These are phyloP conservation scores for Aeminium ludgeri DNA, from an alignment of 495 filamentous ascomycete species.

Conservation along the genomic window DNA sequence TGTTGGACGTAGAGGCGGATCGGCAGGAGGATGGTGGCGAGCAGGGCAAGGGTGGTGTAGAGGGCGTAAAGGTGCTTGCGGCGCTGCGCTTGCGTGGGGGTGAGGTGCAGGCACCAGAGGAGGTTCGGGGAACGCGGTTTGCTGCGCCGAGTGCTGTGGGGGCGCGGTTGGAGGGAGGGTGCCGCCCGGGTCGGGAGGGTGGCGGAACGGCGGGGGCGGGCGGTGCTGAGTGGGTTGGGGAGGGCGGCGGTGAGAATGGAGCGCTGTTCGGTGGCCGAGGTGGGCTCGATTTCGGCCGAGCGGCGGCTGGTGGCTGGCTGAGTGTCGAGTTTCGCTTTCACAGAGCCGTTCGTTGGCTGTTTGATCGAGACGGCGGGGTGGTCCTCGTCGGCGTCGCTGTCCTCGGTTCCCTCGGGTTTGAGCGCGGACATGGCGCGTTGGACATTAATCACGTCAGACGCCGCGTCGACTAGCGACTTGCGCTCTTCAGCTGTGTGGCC, in stretches of 20 bases:
- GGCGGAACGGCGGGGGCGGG: conserved; percentile 35
- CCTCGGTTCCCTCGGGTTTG: conserved; percentile 25
- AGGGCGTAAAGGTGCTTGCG: conserved; percentile 72
- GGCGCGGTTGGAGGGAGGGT: conserved; percentile 32
- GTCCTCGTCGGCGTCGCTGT: conserved; percentile 31
- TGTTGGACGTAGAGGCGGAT: conserved; percentile 51
- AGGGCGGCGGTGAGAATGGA: too few relatives aligned
- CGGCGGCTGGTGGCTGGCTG: too few relatives aligned
- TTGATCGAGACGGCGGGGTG: conserved; percentile 8
- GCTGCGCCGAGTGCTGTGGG: conserved; percentile 23
- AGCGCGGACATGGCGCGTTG: conserved; percentile 10
- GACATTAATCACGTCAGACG: conserved; percentile 19
- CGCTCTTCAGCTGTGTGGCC: conserved; percentile 30
- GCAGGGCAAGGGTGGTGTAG: conserved; percentile 54
- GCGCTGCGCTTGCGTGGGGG: conserved; percentile 52
- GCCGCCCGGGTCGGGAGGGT: conserved; percentile 28
- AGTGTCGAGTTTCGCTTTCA: too few relatives aligned
- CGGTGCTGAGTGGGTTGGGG: too few relatives aligned
- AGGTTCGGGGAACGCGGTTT: conserved; percentile 50
- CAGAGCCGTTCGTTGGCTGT: conserved; percentile 3
- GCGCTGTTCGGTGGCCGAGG: conserved; percentile 13
- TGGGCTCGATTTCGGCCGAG: too few relatives aligned
- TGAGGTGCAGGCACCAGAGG: conserved; percentile 64
- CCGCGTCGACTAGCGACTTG: conserved; percentile 33
- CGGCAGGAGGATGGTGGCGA: conserved; percentile 47